A percentile compares a stretch with the other conserved stretches of the same genome.
phyloP scores from a whole-genome alignment of 139 green algal genomes.

The Closterium sp. region DNA sequence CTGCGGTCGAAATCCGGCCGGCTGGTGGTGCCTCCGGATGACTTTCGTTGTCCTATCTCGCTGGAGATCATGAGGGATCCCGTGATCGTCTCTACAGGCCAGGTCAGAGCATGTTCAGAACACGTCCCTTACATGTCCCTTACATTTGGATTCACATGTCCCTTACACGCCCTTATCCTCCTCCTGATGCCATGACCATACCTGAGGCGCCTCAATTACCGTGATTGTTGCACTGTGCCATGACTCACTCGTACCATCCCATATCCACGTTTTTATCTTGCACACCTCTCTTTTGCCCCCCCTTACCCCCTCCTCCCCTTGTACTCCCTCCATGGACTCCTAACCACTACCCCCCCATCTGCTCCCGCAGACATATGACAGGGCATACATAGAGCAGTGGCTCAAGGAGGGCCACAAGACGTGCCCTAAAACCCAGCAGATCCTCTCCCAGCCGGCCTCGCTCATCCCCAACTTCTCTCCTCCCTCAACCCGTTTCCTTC shows the following conservation, averaged over 20 bases:
- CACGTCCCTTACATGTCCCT: background rate
- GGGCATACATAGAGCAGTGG: conserved; percentile 38
- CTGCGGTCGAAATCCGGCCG: background rate
- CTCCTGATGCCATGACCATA: background rate
- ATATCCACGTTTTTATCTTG: background rate
- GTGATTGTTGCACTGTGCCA: no score
- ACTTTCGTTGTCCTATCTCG: conserved; percentile 47
- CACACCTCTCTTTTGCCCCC: background rate
- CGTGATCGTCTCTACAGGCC: conserved; percentile 34
- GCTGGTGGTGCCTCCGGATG: conserved; percentile 20
- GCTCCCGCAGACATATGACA: conserved; percentile 33
- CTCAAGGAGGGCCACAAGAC: conserved; percentile 36
- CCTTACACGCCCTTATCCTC: background rate
- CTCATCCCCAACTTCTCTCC: conserved; percentile 34
- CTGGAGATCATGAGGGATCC: conserved; percentile 41
- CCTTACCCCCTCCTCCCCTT: background rate
- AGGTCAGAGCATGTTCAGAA: conserved; percentile 16
- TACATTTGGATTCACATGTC: no score
- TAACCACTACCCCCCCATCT: background rate
- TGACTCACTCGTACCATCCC: no score
- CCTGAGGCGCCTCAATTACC: no score
- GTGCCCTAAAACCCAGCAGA: conserved; percentile 41
- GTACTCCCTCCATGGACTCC: no score
- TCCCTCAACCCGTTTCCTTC: background rate
- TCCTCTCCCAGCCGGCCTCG: conserved; percentile 18